Conservation (phyloP, 345 rosid genomes). For the Acer saccharum region DNA sequence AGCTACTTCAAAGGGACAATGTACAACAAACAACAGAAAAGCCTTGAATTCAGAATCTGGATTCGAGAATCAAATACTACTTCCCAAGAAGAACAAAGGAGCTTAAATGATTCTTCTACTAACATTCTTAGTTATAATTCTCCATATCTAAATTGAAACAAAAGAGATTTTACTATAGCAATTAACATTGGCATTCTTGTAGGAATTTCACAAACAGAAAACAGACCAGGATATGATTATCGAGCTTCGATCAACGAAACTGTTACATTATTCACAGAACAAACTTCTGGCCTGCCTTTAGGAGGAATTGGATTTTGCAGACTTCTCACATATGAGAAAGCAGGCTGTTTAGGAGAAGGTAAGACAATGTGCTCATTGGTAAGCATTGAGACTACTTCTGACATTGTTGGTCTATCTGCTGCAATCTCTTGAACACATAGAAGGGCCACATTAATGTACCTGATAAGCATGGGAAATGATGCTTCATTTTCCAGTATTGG, state of each 20-base stretch:
- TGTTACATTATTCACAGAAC: conserved; percentile 1
- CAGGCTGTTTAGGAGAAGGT: conserved; percentile 19
- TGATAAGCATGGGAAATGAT: background rate
- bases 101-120: too few relatives aligned
- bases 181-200: background rate
- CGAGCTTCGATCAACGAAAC: conserved; percentile 5
- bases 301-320: background rate
- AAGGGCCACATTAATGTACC: conserved; percentile 15
- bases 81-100: too few relatives aligned
- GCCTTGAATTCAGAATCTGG: too few relatives aligned
- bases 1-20: too few relatives aligned
- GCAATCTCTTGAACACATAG: conserved; percentile 16
- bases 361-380: background rate
- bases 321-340: conserved; percentile 1
- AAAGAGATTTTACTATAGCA: background rate
- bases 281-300: background rate
- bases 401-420: conserved; percentile 17
- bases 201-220: background rate
- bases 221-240: background rate
- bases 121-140: too few relatives aligned
- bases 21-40: too few relatives aligned
- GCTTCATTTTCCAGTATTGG: too few relatives aligned
- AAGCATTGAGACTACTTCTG: conserved; percentile 9
- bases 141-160: too few relatives aligned
- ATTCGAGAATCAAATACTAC: too few relatives aligned